Percentiles rank a stretch among this genome's conserved stretches.
Evolutionary conservation across 139 green algal species (phyloP).

Genomic region (Coelastrella sp.): DNA sequence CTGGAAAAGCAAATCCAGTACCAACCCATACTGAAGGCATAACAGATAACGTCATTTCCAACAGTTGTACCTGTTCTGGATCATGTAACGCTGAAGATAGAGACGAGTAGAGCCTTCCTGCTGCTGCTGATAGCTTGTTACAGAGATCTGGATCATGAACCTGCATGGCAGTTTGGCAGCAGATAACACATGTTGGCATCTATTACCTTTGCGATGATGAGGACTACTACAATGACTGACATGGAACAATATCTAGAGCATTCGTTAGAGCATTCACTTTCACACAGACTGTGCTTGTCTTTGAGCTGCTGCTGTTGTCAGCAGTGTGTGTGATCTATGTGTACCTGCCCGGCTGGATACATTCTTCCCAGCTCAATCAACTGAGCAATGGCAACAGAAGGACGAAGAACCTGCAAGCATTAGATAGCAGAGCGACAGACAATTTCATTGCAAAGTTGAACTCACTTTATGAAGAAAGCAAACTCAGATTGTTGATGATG

Average conservation of each 20-base stretch:
- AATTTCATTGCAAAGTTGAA: too few species aligned
- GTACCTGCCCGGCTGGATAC: conserved; percentile 51
- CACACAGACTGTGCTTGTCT: not conserved
- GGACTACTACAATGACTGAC: too few species aligned
- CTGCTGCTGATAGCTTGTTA: conserved; percentile 3
- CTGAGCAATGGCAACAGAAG: conserved; percentile 68
- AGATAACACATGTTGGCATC: too few species aligned
- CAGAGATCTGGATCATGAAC: conserved; percentile 24
- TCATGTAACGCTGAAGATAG: not conserved
- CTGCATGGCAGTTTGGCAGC: too few species aligned
- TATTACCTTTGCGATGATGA: too few species aligned
- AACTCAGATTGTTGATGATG: too few species aligned
- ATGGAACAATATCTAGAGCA: too few species aligned
- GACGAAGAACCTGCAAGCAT: conserved; percentile 40
- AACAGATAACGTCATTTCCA: conserved; percentile 17
- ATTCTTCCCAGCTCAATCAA: conserved; percentile 71
- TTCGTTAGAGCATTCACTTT: too few species aligned
- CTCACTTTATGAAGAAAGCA: too few species aligned
- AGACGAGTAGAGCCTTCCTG: not conserved
- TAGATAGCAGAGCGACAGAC: not conserved
- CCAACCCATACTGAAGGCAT: conserved; percentile 31
- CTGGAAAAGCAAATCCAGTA: conserved; percentile 35
- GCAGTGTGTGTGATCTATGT: not conserved
- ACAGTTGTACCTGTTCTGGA: conserved; percentile 1
- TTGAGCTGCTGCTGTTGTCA: not conserved